phyloP scores from a whole-genome alignment of 2,329 filamentous ascomycete species.

The Tolypocladium ovalisporum region DNA sequence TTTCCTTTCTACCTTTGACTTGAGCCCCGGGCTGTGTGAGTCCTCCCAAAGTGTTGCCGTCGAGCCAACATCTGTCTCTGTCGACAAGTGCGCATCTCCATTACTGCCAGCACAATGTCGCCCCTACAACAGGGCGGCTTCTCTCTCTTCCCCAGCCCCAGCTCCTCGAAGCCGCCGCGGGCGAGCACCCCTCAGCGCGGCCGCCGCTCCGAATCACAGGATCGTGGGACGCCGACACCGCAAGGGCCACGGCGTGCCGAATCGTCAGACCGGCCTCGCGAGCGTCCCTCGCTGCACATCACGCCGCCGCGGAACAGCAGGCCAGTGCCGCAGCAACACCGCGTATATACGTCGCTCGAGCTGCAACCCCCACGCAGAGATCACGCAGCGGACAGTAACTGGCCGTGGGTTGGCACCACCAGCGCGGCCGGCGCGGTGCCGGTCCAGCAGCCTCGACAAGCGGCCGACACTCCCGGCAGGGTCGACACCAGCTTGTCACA shows the following conservation, averaged over 20 bases:
- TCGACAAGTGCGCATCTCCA: background rate
- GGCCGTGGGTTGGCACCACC: background rate
- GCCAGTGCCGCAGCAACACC: background rate
- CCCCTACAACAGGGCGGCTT: conserved; percentile 18
- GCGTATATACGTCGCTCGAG: background rate
- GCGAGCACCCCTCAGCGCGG: conserved; percentile 13
- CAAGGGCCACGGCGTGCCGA: conserved; percentile 15
- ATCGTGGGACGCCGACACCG: conserved; percentile 14
- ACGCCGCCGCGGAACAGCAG: conserved; percentile 11
- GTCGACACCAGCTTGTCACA: conserved; percentile 41
- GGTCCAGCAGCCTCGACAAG: conserved; percentile 29
- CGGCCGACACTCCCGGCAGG: conserved; percentile 31
- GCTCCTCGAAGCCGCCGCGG: conserved; percentile 15
- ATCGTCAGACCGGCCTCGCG: conserved; percentile 9
- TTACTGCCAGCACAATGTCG: background rate
- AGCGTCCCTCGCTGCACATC: conserved; percentile 1
- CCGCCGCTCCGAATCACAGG: conserved; percentile 24
- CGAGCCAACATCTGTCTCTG: background rate
- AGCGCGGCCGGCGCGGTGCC: conserved; percentile 9
- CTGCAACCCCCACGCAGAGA: background rate
- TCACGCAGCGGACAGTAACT: background rate
- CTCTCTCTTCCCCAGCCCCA: conserved; percentile 46
- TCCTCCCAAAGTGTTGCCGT: background rate
- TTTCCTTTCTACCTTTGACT: background rate
- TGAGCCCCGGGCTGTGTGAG: background rate